Evolutionary conservation across 148 eudicot species (phyloP).

Genomic region (Bassia scoparia): DNA sequence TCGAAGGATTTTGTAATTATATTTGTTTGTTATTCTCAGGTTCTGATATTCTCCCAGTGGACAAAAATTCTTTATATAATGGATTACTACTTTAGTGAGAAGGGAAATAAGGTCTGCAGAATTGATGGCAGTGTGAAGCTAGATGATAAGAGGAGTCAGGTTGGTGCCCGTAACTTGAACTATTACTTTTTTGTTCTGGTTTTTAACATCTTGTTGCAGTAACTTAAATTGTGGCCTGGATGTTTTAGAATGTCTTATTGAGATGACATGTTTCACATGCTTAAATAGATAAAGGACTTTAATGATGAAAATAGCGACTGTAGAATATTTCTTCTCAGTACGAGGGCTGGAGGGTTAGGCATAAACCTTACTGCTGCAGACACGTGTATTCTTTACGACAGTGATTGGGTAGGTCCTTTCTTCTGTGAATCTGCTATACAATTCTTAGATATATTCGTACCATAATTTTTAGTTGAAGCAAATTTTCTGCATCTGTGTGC

Average conservation of each 20-base stretch:
- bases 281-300: conserved; percentile 75
- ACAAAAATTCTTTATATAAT: conserved; percentile 86
- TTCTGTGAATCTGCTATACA: neutral
- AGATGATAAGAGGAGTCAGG: conserved; percentile 84
- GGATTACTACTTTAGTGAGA: conserved; percentile 89
- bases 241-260: neutral
- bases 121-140: conserved; percentile 88
- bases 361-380: conserved; percentile 97
- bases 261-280: neutral
- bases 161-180: no score
- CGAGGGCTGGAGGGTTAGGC: conserved; percentile 99
- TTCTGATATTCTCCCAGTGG: conserved; percentile 96
- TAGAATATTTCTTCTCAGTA: conserved; percentile 87
- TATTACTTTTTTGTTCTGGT: neutral
- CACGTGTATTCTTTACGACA: conserved; percentile 95
- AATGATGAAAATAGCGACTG: conserved; percentile 63
- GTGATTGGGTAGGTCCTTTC: conserved; percentile 64
- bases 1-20: neutral
- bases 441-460: neutral
- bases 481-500: conserved; percentile 26
- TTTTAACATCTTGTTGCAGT: neutral
- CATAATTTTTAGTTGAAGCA: conserved; percentile 7
- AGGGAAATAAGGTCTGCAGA: conserved; percentile 76
- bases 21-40: conserved; percentile 45
- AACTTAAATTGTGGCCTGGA: no score